A percentile compares a stretch with the other conserved stretches of the same genome.
phyloP scores from a whole-genome alignment of 805 yeast species.

The Candida cerambycidarum region DNA sequence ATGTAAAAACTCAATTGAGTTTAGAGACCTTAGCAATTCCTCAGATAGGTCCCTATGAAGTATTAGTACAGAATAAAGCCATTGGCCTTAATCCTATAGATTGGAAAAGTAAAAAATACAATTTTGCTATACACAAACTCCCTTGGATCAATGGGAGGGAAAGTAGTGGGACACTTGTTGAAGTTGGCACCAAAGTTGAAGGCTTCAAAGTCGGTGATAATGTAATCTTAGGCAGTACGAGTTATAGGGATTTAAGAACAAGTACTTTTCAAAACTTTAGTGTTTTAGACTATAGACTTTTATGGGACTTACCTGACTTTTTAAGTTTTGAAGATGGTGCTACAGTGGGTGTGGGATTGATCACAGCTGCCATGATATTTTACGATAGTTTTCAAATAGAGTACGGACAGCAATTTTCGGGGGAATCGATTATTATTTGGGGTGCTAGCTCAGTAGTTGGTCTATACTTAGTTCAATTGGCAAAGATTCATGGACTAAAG shows the following conservation, averaged over 20 bases:
- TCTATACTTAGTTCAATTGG: conserved; percentile 42
- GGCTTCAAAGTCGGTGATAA: conserved; percentile 22
- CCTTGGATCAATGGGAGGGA: conserved; percentile 17
- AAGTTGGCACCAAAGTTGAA: conserved; percentile 20
- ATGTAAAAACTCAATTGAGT: conserved; percentile 4
- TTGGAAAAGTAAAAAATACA: conserved; percentile 15
- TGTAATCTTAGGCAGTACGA: conserved; percentile 47
- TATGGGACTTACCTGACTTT: conserved; percentile 42
- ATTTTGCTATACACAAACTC: conserved; percentile 34
- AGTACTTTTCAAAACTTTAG: conserved; percentile 49
- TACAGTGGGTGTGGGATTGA: conserved; percentile 48
- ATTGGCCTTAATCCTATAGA: conserved; percentile 21
- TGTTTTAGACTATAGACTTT: conserved; percentile 43
- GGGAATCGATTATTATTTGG: conserved; percentile 39
- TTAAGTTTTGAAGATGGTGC: conserved; percentile 40
- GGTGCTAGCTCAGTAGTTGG: conserved; percentile 52
- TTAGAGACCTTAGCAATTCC: conserved; percentile 6
- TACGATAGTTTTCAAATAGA: conserved; percentile 21
- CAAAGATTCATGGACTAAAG: conserved; percentile 37
- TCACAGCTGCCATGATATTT: conserved; percentile 38
- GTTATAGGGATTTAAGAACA: conserved; percentile 46
- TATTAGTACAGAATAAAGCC: neutral
- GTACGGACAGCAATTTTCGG: conserved; percentile 1
- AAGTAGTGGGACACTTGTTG: conserved; percentile 20
- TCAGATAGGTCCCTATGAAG: neutral